These are phyloP conservation scores for Ampelomyces quisqualis DNA, from an alignment of 2,329 filamentous ascomycete genomes.

Conservation along the genomic window DNA sequence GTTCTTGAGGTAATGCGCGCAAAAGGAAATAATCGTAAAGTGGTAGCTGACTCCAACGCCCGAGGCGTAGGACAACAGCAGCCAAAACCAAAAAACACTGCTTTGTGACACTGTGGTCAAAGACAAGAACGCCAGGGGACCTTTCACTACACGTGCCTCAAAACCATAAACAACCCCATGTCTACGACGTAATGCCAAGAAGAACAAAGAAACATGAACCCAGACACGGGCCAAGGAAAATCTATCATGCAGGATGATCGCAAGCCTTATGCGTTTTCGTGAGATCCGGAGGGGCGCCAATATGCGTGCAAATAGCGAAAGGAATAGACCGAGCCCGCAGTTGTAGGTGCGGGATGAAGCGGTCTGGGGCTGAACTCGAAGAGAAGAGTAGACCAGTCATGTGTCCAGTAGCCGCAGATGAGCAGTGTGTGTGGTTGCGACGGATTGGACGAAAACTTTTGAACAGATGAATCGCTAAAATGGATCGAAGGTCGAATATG, in stretches of 20 bases:
- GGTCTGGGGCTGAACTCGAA: constrained; percentile 20
- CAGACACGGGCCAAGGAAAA: constrained; percentile 27
- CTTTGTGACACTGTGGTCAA: constrained; percentile 22
- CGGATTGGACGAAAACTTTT: constrained; percentile 34
- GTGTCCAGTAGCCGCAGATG: constrained; percentile 24
- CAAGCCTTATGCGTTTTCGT: constrained; percentile 40
- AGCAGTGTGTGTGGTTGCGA: constrained; percentile 7
- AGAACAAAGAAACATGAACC: constrained; percentile 31
- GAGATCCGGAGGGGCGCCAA: constrained; percentile 39
- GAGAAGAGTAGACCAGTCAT: constrained; percentile 21
- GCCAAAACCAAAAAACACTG: constrained; percentile 20
- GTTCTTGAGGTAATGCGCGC: constrained; percentile 30
- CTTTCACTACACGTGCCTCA: constrained; percentile 38
- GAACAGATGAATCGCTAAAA: constrained; percentile 37
- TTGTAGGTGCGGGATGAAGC: constrained; percentile 17
- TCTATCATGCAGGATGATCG: constrained; percentile 46
- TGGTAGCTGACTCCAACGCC: constrained; percentile 14
- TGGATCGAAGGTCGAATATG: constrained; percentile 27
- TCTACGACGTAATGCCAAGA: constrained; percentile 34
- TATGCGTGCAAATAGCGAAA: constrained; percentile 41
- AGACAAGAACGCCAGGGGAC: constrained; percentile 34
- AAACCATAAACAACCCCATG: constrained; percentile 30
- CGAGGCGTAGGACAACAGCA: constrained; percentile 11
- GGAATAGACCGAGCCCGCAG: constrained; percentile 27
- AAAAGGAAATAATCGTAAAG: constrained; percentile 34